Base-by-base conservation (phyloP, 2,329 filamentous ascomycete species). In the Helotiales sp. region DNA sequence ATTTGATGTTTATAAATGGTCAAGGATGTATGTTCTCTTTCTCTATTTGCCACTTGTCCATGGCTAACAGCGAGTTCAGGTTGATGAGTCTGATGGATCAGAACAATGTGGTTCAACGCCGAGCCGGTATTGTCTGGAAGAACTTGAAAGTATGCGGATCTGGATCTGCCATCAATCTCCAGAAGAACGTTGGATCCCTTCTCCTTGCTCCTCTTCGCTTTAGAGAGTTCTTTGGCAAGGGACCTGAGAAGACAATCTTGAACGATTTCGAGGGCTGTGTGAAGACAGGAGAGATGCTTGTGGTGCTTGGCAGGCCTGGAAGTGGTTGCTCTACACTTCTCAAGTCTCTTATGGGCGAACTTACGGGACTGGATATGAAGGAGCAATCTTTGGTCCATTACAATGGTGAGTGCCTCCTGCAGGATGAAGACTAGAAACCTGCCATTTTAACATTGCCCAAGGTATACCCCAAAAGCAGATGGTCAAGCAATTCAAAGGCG, bases 101-200 rank as follows among this genome's bases (percentile, higher is more conserved):
- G 20, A 85, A 90, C 65, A 85, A 86, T 0, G 79, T 89, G 54
- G 82, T 81, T 66, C 78, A 80, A 68, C 84, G 80, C 70, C 80
- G 81, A 6, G 85, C 89, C 0, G 89, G 89, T 3, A 82, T 92
- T 6, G 84, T 85, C 0, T 92, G 88, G 79, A 86, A 86, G 67
- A 83, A 91, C 61, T 82, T 93, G 37, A 86, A 85, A 64, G 88
- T 93, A 0, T 89, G 83, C 6, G 91, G 91, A 0, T 88, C 88
- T 0, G 90, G 89, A 0, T 83, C 85, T 2, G 88, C 89, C 0
- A 76, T 93, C 26, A 89, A 92, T 70, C 80, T 92, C 1, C 91
- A 93, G 74, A 82, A 88, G 64, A 92, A 87, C 2, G 88, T 93
- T 2, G 83, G 81, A 1, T 88, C 87, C 1, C 78, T 87, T 7